Evolutionary conservation across 2,329 filamentous ascomycete genomes (phyloP).

Genomic region (Xylaria arbuscula): DNA sequence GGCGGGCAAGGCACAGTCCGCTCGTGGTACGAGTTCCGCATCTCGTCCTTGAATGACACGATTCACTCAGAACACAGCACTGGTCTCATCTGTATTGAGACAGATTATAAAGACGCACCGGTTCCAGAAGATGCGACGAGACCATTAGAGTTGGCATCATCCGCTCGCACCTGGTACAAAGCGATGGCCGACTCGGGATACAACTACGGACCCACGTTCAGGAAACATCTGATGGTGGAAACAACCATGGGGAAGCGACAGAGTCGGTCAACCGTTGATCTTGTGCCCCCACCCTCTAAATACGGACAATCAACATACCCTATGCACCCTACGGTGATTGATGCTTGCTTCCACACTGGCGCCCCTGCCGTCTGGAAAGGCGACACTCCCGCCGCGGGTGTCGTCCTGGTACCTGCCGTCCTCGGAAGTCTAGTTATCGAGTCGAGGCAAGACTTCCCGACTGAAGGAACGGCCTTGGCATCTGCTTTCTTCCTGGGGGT

Average conservation of each 20-base stretch:
- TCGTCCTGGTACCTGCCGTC: neutral
- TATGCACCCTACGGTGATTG: slow-evolving; percentile 12
- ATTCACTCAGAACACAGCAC: slow-evolving; percentile 2
- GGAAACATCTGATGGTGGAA: slow-evolving; percentile 8
- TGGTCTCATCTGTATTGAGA: slow-evolving; percentile 5
- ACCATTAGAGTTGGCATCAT: neutral
- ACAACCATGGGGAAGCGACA: neutral
- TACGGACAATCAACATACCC: neutral
- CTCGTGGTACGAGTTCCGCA: slow-evolving; percentile 8
- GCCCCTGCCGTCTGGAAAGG: neutral
- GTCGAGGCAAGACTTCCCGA: neutral
- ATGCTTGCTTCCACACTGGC: slow-evolving; percentile 22
- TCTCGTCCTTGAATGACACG: neutral
- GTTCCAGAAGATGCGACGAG: neutral
- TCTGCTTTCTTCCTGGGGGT: slow-evolving; percentile 1
- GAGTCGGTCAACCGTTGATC: neutral
- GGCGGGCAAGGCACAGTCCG: no score
- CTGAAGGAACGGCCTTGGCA: slow-evolving; percentile 7
- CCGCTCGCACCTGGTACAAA: slow-evolving; percentile 12
- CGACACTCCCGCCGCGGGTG: neutral
- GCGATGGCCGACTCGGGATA: neutral
- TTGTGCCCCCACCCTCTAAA: neutral
- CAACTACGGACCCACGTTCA: slow-evolving; percentile 9
- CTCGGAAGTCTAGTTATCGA: slow-evolving; percentile 7
- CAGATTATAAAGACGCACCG: neutral